Evolutionary conservation across 179 eudicot genomes (phyloP), one percentile per base, ranked within the genome.

Genomic region (Nepenthes alata): DNA sequence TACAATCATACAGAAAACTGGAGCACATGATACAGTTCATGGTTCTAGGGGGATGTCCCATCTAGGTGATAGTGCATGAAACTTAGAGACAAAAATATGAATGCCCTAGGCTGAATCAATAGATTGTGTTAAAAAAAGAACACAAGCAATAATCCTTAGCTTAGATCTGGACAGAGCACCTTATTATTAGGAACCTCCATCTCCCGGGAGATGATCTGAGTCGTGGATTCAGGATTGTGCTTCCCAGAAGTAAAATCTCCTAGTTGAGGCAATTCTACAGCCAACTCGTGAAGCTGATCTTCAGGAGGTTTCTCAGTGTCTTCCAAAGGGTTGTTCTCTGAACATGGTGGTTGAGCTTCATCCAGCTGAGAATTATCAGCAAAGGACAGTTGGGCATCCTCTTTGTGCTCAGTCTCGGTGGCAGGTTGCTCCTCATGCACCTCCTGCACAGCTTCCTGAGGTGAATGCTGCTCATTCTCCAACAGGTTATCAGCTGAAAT

Each of bases 151-250:
- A 37, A 13, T 2, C 53, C 2, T 6, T 5, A 6, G 1, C 55
- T 25, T 25, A 25, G 25, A 25, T 25, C 25, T 25, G 6, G 15
- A 11, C 12, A 47, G 57, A 0, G 36, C 71, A 93, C 98, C 97
- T 85, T 93, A 67, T 85, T 83, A 71, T 87, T 90, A 37, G 98
- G 98, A 63, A 93, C 88, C 67, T 93, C 95, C 53, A 93, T 81
- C 65, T 64, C 85, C 36, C 84, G 79, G 2, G 97, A 62, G 10
- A 65, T 58, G 9, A 68, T 53, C 65, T 73, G 70, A 55, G 48
- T 37, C 14, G 76, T 87, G 39, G 77, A 76, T 34, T 61, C 80
- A 52, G 78, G 37, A n/a, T 65, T 53, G 57, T 65, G 58, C 62
- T 74, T 74, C 48, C 13, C 78, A 44, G 76, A 53, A 34, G 75